These are phyloP conservation scores for Suhomyces choctaworum DNA, from an alignment of 1,139 yeast species.

Conservation along the genomic window DNA sequence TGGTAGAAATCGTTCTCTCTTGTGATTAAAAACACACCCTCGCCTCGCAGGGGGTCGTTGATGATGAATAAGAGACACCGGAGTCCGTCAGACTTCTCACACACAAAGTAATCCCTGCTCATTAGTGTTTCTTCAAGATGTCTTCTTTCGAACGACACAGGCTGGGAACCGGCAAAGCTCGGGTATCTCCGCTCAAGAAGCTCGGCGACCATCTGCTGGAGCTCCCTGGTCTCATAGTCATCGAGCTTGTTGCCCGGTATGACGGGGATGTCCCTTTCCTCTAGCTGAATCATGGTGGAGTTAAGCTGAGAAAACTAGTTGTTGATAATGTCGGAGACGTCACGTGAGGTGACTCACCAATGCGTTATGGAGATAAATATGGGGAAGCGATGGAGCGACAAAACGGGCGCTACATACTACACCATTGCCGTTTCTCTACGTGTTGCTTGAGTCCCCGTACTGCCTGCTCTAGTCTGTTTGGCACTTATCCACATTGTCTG, in stretches of 20 bases:
- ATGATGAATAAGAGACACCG: conserved; percentile 71
- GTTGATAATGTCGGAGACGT: conserved; percentile 2
- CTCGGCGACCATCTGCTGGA: conserved; percentile 69
- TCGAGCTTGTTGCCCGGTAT: conserved; percentile 84
- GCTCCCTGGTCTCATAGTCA: conserved; percentile 64
- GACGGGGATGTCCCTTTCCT: conserved; percentile 69
- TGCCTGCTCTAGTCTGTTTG: too few species aligned
- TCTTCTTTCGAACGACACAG: conserved; percentile 79
- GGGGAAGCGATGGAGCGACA: background rate
- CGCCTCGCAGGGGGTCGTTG: conserved; percentile 71
- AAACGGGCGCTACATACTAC: too few species aligned
- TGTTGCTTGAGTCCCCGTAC: too few species aligned
- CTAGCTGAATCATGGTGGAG: conserved; percentile 35
- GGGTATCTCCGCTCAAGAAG: conserved; percentile 56
- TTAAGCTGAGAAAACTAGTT: background rate
- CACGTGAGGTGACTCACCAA: conserved; percentile 1
- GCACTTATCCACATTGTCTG: too few species aligned
- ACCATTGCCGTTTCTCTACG: too few species aligned
- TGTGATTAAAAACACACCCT: conserved; percentile 74
- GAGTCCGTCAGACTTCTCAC: conserved; percentile 95
- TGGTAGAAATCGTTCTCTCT: conserved; percentile 84
- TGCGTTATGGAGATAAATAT: too few species aligned
- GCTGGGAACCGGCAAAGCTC: conserved; percentile 88
- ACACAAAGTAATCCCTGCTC: conserved; percentile 71
- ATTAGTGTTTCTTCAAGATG: conserved; percentile 67